These are phyloP conservation scores for Geotrichum candidum DNA, from an alignment of 1,139 yeast genomes.

Conservation along the genomic window DNA sequence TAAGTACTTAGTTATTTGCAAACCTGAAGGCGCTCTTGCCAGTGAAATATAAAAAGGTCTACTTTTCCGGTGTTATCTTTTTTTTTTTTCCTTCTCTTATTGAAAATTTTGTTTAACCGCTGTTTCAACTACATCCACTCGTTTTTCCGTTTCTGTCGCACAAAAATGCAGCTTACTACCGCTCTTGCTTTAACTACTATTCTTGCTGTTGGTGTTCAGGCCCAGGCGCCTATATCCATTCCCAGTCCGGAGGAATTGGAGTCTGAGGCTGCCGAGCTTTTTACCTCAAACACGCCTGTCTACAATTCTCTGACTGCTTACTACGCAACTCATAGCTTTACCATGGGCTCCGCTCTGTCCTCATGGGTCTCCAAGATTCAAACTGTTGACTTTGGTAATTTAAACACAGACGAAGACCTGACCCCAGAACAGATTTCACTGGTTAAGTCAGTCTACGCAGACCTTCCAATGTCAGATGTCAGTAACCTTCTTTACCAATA, in stretches of 20 bases:
- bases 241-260: not conserved
- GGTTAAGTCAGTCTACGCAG: not conserved
- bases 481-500: not conserved
- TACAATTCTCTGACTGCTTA: not conserved
- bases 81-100: too few relatives aligned
- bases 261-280: not conserved
- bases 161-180: not conserved
- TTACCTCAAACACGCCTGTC: not conserved
- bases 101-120: too few relatives aligned
- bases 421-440: not conserved
- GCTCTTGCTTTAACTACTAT: not conserved
- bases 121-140: too few relatives aligned
- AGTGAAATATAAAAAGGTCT: too few relatives aligned
- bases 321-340: not conserved
- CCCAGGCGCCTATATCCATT: not conserved
- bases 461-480: not conserved
- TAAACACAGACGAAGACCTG: not conserved
- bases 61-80: too few relatives aligned
- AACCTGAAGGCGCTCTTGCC: too few relatives aligned
- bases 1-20: too few relatives aligned
- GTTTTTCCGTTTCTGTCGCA: too few relatives aligned
- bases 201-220: not conserved
- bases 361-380: not conserved
- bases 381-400: not conserved
- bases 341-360: not conserved